phyloP scores from a whole-genome alignment of 192 early-diverging fungal species.

The Physocladia obscura region DNA sequence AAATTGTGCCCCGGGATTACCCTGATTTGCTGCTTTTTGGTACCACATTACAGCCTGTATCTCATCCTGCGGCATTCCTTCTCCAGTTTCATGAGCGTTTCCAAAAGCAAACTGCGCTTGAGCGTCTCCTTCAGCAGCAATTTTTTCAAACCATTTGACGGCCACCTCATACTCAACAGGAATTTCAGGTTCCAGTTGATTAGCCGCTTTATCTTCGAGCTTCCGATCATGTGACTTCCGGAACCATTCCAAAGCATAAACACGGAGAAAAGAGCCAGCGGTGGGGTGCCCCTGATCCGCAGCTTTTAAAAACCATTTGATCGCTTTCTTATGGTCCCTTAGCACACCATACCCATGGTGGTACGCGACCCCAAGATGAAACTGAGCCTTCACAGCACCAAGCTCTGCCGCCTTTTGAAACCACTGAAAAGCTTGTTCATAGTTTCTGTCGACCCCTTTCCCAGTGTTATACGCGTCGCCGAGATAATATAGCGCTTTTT shows the following conservation, averaged over 20 bases:
- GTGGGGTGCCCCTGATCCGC: slow-evolving; percentile 66
- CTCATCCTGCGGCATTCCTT: slow-evolving; percentile 66
- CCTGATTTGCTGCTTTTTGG: slow-evolving; percentile 58
- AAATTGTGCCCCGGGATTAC: slow-evolving; percentile 79
- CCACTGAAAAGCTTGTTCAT: slow-evolving; percentile 16
- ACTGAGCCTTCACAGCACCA: slow-evolving; percentile 58
- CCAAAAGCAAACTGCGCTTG: slow-evolving; percentile 81
- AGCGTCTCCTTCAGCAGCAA: neutral
- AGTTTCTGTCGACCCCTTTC: slow-evolving; percentile 46
- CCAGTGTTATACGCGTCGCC: no score
- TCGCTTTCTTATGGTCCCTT: slow-evolving; percentile 44
- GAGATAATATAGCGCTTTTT: no score
- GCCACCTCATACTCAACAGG: no score
- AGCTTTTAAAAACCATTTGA: slow-evolving; percentile 69
- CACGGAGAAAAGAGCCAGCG: no score
- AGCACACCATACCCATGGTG: slow-evolving; percentile 77
- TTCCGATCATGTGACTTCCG: no score
- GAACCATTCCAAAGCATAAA: no score
- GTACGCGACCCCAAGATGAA: slow-evolving; percentile 78
- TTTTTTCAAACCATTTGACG: neutral
- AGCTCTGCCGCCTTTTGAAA: slow-evolving; percentile 1
- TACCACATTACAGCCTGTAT: slow-evolving; percentile 59
- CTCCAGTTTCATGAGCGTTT: slow-evolving; percentile 79
- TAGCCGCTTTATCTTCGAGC: no score
- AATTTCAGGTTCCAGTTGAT: no score